A percentile compares a stretch with the other conserved stretches of the same genome.
Evolutionary conservation across 371 early-diverging fungal genomes (phyloP).

Genomic region (Chytridium lagenaria): DNA sequence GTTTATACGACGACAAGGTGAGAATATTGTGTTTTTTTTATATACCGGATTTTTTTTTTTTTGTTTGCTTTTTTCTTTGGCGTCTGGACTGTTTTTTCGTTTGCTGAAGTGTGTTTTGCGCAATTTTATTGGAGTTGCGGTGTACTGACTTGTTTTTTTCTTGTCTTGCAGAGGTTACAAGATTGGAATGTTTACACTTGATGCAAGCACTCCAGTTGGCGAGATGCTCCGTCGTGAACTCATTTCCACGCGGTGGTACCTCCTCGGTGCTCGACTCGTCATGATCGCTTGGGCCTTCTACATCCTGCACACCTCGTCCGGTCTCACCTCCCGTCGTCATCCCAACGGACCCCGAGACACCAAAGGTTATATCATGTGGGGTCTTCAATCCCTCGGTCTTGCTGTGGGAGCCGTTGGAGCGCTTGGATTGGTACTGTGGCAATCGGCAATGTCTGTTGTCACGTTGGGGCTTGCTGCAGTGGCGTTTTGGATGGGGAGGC

Average conservation of each 20-base stretch:
- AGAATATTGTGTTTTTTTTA: no score
- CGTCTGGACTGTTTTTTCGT: background rate
- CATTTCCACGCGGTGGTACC: slow-evolving; percentile 16
- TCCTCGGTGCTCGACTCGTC: slow-evolving; percentile 12
- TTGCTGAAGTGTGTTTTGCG: background rate
- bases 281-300: slow-evolving; percentile 25
- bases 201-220: background rate
- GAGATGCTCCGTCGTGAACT: slow-evolving; percentile 25
- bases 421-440: background rate
- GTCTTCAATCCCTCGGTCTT: background rate
- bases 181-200: slow-evolving; percentile 24
- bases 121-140: background rate
- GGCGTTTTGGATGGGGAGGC: background rate
- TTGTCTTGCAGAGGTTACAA: slow-evolving; percentile 15
- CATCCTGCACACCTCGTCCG: background rate
- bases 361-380: slow-evolving; percentile 1
- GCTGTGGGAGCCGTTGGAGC: background rate
- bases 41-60: background rate
- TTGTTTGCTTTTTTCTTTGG: background rate
- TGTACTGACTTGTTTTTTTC: background rate
- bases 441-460: background rate
- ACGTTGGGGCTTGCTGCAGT: background rate
- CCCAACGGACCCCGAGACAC: background rate
- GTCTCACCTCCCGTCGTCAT: slow-evolving; percentile 5
- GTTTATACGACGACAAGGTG: slow-evolving; percentile 14